These are phyloP conservation scores for Pezicula carpinea DNA, from an alignment of 2,329 filamentous ascomycete genomes.

Conservation along the genomic window DNA sequence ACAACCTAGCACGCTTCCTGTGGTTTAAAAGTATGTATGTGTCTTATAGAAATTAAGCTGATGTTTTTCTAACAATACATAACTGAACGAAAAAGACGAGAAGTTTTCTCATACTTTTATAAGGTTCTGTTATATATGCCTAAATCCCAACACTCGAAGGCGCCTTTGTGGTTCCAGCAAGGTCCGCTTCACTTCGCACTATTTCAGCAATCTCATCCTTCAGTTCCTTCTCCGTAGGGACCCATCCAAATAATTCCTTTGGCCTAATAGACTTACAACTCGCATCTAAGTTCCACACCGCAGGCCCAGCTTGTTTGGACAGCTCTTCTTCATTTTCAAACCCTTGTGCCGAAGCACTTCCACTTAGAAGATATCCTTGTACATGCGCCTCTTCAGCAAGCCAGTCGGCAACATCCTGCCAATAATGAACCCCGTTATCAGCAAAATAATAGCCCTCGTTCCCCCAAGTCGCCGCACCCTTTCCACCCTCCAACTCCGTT, in stretches of 20 bases:
- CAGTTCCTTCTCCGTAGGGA: not conserved
- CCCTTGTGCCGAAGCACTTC: not conserved
- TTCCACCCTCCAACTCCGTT: conserved; percentile 26
- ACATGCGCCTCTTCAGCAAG: conserved; percentile 53
- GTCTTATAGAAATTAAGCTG: too few species aligned
- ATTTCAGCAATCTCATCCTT: conserved; percentile 1
- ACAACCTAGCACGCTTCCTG: too few species aligned
- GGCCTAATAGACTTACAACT: not conserved
- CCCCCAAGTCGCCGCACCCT: conserved; percentile 43
- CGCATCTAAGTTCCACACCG: not conserved
- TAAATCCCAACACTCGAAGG: too few species aligned
- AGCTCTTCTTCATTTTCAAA: not conserved
- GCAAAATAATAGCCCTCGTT: conserved; percentile 61
- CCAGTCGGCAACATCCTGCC: conserved; percentile 53
- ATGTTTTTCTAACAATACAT: too few species aligned
- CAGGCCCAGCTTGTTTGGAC: not conserved
- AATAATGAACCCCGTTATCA: conserved; percentile 57
- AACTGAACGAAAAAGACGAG: too few species aligned
- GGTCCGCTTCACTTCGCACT: not conserved
- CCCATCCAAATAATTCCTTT: conserved; percentile 1
- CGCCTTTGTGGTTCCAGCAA: too few species aligned
- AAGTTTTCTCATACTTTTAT: too few species aligned
- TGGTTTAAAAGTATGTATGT: too few species aligned
- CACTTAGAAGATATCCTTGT: conserved; percentile 36
- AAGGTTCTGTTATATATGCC: too few species aligned